These are phyloP conservation scores for Ustilago bromivora DNA, from an alignment of 1,284 basidiomycete genomes.

Conservation along the genomic window DNA sequence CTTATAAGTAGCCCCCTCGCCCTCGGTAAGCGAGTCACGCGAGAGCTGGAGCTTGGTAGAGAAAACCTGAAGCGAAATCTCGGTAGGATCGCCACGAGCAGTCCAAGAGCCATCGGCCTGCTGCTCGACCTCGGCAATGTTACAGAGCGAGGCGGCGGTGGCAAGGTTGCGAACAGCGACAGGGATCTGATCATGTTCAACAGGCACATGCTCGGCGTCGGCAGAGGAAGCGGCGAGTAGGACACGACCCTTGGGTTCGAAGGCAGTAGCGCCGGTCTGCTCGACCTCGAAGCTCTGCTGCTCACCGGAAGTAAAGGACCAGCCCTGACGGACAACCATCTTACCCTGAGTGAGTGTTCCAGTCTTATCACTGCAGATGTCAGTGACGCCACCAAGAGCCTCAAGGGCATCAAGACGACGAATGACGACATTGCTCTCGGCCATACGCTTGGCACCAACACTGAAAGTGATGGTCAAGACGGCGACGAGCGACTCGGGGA, in stretches of 20 bases:
- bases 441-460: slow-evolving; percentile 66
- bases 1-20: slow-evolving; percentile 26
- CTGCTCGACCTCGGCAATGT: slow-evolving; percentile 58
- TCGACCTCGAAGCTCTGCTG: slow-evolving; percentile 52
- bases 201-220: slow-evolving; percentile 14
- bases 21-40: slow-evolving; percentile 35
- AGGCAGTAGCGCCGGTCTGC: slow-evolving; percentile 51
- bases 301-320: slow-evolving; percentile 33
- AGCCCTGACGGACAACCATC: slow-evolving; percentile 63
- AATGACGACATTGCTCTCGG: slow-evolving; percentile 61
- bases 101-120: slow-evolving; percentile 39
- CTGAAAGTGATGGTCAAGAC: slow-evolving; percentile 68
- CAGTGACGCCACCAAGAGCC: slow-evolving; percentile 60
- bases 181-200: slow-evolving; percentile 38
- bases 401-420: slow-evolving; percentile 65
- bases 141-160: slow-evolving; percentile 62
- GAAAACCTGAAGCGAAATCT: slow-evolving; percentile 62
- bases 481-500: slow-evolving; percentile 70
- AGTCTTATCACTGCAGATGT: slow-evolving; percentile 64
- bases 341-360: slow-evolving; percentile 66
- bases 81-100: slow-evolving; percentile 62
- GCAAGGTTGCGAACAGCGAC: slow-evolving; percentile 38
- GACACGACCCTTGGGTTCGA: slow-evolving; percentile 55
- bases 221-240: slow-evolving; percentile 15
- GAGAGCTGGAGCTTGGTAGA: slow-evolving; percentile 52